These are phyloP conservation scores for Blastomyces parvus DNA, from an alignment of 2,329 filamentous ascomycete species.

Conservation along the genomic window DNA sequence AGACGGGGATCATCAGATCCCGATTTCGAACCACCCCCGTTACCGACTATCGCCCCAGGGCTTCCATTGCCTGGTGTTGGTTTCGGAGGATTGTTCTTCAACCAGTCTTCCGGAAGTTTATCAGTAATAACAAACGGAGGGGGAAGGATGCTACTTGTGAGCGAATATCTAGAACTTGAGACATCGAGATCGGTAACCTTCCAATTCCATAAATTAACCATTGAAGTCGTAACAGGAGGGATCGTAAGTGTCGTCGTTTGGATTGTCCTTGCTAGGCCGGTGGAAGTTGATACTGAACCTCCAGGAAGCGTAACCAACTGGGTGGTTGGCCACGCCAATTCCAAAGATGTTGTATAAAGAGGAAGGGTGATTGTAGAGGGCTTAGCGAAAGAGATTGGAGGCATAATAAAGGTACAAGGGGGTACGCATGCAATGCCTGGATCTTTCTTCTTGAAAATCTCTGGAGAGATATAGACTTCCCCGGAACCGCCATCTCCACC, in stretches of 20 bases:
- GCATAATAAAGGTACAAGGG: slow-evolving; percentile 18
- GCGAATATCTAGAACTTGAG: slow-evolving; percentile 1
- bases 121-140: slow-evolving; percentile 13
- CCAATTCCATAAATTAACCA: slow-evolving; percentile 13
- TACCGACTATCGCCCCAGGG: not conserved
- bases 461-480: slow-evolving; percentile 15
- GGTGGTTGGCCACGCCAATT: slow-evolving; percentile 14
- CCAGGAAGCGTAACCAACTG: slow-evolving; percentile 9
- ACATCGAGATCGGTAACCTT: not conserved
- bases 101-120: slow-evolving; percentile 3
- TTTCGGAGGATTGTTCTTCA: not conserved
- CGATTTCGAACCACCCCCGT: not conserved
- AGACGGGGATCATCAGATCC: not conserved
- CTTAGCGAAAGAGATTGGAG: slow-evolving; percentile 10
- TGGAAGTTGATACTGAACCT: slow-evolving; percentile 13
- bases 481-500: slow-evolving; percentile 13
- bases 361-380: slow-evolving; percentile 16
- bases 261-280: slow-evolving; percentile 5
- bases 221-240: slow-evolving; percentile 12
- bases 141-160: slow-evolving; percentile 13
- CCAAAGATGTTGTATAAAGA: slow-evolving; percentile 15
- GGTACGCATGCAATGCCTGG: slow-evolving; percentile 15
- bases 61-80: not conserved
- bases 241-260: slow-evolving; percentile 13
- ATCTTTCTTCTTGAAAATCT: slow-evolving; percentile 13